Evolutionary conservation across 148 eudicot genomes (phyloP), one percentile per base, ranked within the genome.

Genomic region (Chenopodium suecicum): DNA sequence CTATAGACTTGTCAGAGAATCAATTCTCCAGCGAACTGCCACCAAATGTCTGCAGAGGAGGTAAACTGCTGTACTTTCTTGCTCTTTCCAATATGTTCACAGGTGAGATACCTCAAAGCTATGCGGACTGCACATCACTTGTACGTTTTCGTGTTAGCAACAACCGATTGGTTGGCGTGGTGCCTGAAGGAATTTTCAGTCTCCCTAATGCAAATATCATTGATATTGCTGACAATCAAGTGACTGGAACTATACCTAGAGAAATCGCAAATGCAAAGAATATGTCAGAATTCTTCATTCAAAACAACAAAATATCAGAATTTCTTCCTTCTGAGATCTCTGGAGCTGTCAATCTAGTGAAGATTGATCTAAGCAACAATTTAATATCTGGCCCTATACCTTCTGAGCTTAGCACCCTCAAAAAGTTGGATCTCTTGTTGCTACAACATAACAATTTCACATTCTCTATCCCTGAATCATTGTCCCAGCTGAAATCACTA

Each of bases 341-440:
- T 29, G 83, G 23, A 74, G 91, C 92, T 48, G 27, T 62, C 73
- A 89, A 84, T 85, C 76, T 94, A 54, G 98, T 92, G 41, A 92
- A 91, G 82, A 82, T 94, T 75, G 97, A 94, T 85, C 83, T 94
- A 16, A 94, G 95, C 83, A 81, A 89, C 81, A 94, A 94, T 83
- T 81, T 81, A 31, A 70, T 94, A 8, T 86, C 89, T 44, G 97
- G 98, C 48, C 91, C 97, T 69, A 83, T 94, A 82, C 98, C 98
- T 50, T 58, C 81, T 37, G 89, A 82, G 84, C 86, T 94, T n/a
- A 91, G 95, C 31, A 78, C 86, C 56, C 88, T 94, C 20, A 86
- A 78, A 68, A 85, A 78, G 80, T 89, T 94, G 46, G 91, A 90
- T 79, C 77, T 89, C 29, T 83, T 94, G 86, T 20, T 84, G 76